Evolutionary conservation across 176 grass and related monocot genomes (phyloP).

Genomic region (Oryza brachyantha): DNA sequence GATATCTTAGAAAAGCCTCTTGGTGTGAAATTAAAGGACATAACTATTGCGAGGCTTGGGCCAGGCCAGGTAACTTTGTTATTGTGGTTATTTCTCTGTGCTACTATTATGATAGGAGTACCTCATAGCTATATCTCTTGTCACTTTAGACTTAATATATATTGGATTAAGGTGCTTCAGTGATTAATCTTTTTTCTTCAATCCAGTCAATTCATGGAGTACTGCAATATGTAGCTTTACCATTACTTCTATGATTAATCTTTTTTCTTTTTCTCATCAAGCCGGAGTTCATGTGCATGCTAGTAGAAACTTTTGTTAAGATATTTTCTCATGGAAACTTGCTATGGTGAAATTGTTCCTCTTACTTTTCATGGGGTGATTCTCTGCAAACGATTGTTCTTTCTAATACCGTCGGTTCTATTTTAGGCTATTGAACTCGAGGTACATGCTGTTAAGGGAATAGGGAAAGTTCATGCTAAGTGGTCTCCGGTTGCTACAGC

Average conservation of each 20-base stretch:
- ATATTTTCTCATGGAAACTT: background rate
- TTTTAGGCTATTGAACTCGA: constrained; percentile 84
- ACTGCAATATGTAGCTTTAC: background rate
- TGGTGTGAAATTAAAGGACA: constrained; percentile 64
- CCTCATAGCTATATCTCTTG: background rate
- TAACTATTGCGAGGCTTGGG: constrained; percentile 86
- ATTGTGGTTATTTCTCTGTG: background rate
- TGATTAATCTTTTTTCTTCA: too few species aligned
- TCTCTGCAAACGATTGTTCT: background rate
- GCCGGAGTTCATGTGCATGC: background rate
- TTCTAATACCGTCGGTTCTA: background rate
- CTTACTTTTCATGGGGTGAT: background rate
- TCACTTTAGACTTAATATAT: background rate
- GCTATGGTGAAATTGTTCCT: constrained; percentile 5
- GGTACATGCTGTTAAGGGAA: constrained; percentile 86
- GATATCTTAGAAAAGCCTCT: constrained; percentile 50
- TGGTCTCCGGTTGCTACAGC: constrained; percentile 97
- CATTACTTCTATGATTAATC: background rate
- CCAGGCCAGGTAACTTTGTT: constrained; percentile 66
- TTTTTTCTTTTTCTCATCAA: background rate
- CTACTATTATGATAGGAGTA: background rate
- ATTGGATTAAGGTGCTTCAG: constrained; percentile 13
- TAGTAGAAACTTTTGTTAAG: background rate
- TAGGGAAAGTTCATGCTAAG: constrained; percentile 91
- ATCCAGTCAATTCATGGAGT: background rate